Base-by-base conservation (phyloP, 495 filamentous ascomycete species). In the Aspergillus nidulans region DNA sequence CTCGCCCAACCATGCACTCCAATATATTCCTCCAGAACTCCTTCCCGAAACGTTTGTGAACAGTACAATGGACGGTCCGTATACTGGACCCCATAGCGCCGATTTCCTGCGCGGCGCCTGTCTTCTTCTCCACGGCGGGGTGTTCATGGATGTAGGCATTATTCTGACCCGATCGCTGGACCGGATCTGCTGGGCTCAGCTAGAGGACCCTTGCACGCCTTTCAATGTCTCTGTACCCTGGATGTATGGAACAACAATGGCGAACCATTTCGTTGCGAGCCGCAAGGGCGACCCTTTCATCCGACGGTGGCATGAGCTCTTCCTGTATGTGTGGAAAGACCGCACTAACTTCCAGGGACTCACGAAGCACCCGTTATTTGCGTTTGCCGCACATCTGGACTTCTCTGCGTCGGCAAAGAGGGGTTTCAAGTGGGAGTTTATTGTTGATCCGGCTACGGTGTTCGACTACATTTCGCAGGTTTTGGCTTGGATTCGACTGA, bases 111-210 rank as follows among this genome's bases (percentile, higher is more conserved):
- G 63, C 8, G 32, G 45, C 12, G 53, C 63, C 1, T 55, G 54
- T 19, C 51, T 63, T 10, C 62, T 66, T 49, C 43, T 53, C 32
- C 53, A 60, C 48, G 65, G 63, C 7, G 63, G 65, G 19, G 60
- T 64, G 8, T 68, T 24, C 12, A 58, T 66, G 48, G 63, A 68
- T 45, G 65, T 66, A 12, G 61, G 60, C 1, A 64, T 38, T 9
- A 46, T 64, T 4, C 61, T 66, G 23, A 38, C 62, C 25, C 60
- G 63, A 7, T 32, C 28, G 6, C 52, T 66, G 5, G 61, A 68
- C 40, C 20, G 32, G 32, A 55, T 66, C 26, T 66, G 63, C 48
- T 68, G 61, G 63, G 18, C 26, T 23, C 9, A 24, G 15, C 39
- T 68, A 5, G 58, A 51, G 16, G 57, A 61, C 43, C 52, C 59